These are phyloP conservation scores for Schwanniomyces vanrijiae DNA, from an alignment of 805 yeast genomes.

Conservation along the genomic window DNA sequence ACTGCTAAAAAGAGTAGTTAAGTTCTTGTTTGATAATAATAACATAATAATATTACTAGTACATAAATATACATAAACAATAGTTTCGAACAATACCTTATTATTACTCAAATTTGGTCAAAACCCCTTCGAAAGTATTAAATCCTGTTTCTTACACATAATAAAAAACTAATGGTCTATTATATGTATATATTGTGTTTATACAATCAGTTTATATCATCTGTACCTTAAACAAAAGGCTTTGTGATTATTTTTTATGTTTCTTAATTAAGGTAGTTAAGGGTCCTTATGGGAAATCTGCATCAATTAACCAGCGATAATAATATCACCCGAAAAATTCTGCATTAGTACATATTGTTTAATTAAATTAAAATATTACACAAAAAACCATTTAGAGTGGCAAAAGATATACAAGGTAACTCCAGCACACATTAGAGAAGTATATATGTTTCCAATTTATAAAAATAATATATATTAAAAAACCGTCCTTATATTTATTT, in stretches of 20 bases:
- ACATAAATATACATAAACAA: not conserved
- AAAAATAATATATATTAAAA: too few species aligned
- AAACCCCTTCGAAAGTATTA: too few species aligned
- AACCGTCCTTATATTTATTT: not conserved
- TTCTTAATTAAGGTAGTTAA: not conserved
- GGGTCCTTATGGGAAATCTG: not conserved
- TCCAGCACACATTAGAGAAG: not conserved
- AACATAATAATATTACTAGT: not conserved
- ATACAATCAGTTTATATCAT: too few species aligned
- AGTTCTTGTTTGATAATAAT: too few species aligned
- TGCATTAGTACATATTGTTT: not conserved
- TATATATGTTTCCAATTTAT: too few species aligned
- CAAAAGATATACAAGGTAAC: too few species aligned
- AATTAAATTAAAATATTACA: not conserved
- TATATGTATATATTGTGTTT: too few species aligned
- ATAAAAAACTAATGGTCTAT: too few species aligned
- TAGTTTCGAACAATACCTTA: not conserved
- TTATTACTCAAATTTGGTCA: not conserved
- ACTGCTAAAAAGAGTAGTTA: conserved; percentile 11
- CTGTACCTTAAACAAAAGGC: too few species aligned
- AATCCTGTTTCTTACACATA: too few species aligned
- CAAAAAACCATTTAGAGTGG: too few species aligned
- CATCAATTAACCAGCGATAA: not conserved
- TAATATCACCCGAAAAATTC: not conserved
- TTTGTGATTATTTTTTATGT: not conserved